Base-by-base conservation (phyloP, 768 basidiomycete species). In the Galerina sulciceps region DNA sequence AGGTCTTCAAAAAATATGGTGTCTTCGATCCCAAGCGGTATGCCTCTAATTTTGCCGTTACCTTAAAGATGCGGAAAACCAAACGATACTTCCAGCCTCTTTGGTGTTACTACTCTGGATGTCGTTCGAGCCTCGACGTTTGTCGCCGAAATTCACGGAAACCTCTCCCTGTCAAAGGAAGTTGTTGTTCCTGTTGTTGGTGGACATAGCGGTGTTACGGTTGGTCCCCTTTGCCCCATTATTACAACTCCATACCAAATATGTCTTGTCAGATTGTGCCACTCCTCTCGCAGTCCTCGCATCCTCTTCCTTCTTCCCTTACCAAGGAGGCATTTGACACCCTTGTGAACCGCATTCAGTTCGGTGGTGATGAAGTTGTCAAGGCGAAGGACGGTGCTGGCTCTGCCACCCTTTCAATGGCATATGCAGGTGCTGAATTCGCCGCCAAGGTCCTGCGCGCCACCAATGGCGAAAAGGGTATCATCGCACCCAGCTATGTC, bases 51-150 rank as follows among this genome's bases (percentile, higher is more conserved):
- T 10, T 44, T 44, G 17, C 38, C 41, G 23, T 36, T 31, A 4
- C 26, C 23, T n/a, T 18, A 23, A 64, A 53, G 43, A 18, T n/a
- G 31, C 26, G 20, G 52, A 23, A 20, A 17, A 40, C 3, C 48
- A 31, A 50, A 47, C 18, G 35, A 36, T 23, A 45, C 50, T 38
- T 17, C 43, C 53, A 97, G 96, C 63, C 74, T 99, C 59, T 99
- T 98, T 71, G 96, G 97, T 83, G 95, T 99, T 52, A 99, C 96
- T 50, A 99, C 97, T 40, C 83, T 99, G 60, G 97, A 99, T 72
- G 95, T 96, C 64, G 93, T 99, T 71, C 95, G 97, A 66, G 88
- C 97, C n/a, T 96, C 95, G 13, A 95, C 95, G 44, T 98, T 99
- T 71, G 90, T 96, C 48, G 81, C 94, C 22, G 93, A 94, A 73